Conservation (phyloP, 345 rosid species). For the Mercurialis annua region DNA sequence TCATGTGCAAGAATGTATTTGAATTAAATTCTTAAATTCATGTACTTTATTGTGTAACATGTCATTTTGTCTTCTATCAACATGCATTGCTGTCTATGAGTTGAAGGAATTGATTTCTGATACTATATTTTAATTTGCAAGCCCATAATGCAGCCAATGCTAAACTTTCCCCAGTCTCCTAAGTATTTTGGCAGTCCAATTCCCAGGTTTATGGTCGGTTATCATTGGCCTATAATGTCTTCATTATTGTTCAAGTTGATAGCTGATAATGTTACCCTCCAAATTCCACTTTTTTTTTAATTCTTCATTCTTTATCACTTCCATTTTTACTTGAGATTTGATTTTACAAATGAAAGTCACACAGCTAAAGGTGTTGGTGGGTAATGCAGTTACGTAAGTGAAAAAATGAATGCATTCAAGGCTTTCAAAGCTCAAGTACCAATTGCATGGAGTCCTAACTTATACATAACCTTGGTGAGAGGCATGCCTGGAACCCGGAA, state of each 20-base stretch:
- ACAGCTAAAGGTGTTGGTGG: constrained; percentile 2
- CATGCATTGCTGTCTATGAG: no score
- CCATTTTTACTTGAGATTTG: background rate
- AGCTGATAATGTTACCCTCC: background rate
- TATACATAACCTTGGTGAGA: constrained; percentile 70
- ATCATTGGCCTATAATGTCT: background rate
- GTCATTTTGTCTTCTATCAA: no score
- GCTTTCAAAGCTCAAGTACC: constrained; percentile 70
- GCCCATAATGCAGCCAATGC: no score
- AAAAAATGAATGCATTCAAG: constrained; percentile 68
- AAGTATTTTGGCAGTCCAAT: no score
- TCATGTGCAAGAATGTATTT: no score
- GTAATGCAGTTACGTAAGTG: background rate
- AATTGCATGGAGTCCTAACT: constrained; percentile 56
- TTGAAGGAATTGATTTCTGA: no score
- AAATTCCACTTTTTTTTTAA: background rate
- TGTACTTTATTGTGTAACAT: no score
- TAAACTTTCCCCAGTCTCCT: no score
- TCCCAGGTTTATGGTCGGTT: no score
- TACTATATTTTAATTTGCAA: no score
- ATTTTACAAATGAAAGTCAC: background rate
- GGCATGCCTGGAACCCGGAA: constrained; percentile 84
- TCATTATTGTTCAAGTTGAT: background rate
- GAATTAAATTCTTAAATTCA: no score
- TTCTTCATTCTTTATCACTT: background rate